Conservation (phyloP, 2,329 filamentous ascomycete species). For the Cordyceps farinosa region DNA sequence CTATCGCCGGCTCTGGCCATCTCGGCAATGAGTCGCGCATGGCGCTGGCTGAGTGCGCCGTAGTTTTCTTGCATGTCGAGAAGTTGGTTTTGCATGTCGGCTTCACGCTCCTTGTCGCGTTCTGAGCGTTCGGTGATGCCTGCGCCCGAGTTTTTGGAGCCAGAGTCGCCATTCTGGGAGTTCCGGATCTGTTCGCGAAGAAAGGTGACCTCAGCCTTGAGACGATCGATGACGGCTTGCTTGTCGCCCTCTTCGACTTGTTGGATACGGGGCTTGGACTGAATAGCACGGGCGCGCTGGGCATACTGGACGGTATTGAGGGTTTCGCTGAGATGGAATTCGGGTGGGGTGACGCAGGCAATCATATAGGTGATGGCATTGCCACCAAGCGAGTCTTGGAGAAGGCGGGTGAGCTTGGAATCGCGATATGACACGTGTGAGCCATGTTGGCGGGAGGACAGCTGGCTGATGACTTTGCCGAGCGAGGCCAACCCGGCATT, state of each 20-base stretch:
- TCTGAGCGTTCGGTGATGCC: slow-evolving; percentile 68
- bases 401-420: slow-evolving; percentile 88
- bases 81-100: slow-evolving; percentile 89
- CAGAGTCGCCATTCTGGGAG: slow-evolving; percentile 54
- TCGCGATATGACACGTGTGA: slow-evolving; percentile 96
- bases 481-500: slow-evolving; percentile 92
- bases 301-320: slow-evolving; percentile 97
- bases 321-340: slow-evolving; percentile 96
- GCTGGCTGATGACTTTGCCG: slow-evolving; percentile 96
- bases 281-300: slow-evolving; percentile 90
- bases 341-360: slow-evolving; percentile 92
- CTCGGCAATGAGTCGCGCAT: slow-evolving; percentile 93
- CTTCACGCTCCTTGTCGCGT: slow-evolving; percentile 77
- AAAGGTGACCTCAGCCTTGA: slow-evolving; percentile 92
- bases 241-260: slow-evolving; percentile 92
- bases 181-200: slow-evolving; percentile 89
- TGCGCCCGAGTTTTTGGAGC: slow-evolving; percentile 49
- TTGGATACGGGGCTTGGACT: slow-evolving; percentile 96
- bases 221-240: slow-evolving; percentile 84
- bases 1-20: slow-evolving; percentile 81
- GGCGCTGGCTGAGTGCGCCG: slow-evolving; percentile 81
- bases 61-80: slow-evolving; percentile 95
- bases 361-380: slow-evolving; percentile 99
- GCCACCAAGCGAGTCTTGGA: slow-evolving; percentile 94
- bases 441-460: slow-evolving; percentile 82